Conservation (phyloP, 805 yeast species). For the Teunomyces gatunensis region DNA sequence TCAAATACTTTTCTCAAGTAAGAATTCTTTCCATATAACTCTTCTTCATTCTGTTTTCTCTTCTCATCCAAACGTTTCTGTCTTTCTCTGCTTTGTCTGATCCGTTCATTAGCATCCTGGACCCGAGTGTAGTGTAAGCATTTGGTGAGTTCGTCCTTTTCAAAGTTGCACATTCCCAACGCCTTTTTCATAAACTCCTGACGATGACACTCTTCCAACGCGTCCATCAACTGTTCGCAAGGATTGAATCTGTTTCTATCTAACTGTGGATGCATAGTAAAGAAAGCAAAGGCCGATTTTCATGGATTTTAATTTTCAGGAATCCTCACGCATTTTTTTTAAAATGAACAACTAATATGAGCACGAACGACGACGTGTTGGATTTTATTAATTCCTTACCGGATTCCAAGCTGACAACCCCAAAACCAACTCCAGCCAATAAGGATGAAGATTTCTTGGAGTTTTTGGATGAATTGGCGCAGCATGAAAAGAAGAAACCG, state of each 20-base stretch:
- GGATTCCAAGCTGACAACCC: constrained; percentile 43
- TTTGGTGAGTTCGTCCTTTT: constrained; percentile 71
- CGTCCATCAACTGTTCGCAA: constrained; percentile 80
- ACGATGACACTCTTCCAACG: constrained; percentile 85
- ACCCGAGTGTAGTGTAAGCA: constrained; percentile 81
- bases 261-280: constrained; percentile 43
- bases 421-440: constrained; percentile 24
- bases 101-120: constrained; percentile 56
- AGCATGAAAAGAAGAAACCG: constrained; percentile 47
- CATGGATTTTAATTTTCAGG: not conserved
- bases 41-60: constrained; percentile 68
- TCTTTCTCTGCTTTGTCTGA: constrained; percentile 52
- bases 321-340: not conserved
- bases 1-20: constrained; percentile 65
- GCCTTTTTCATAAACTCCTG: constrained; percentile 65
- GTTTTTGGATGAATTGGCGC: constrained; percentile 68
- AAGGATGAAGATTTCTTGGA: constrained; percentile 55
- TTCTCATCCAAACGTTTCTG: constrained; percentile 52
- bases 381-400: constrained; percentile 81
- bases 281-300: not conserved
- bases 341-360: constrained; percentile 5
- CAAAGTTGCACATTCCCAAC: constrained; percentile 80
- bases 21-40: constrained; percentile 73
- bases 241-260: constrained; percentile 45
- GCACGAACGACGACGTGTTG: constrained; percentile 68